Base-by-base conservation (phyloP, 345 rosid genomes). In the Lepidium africanum region DNA sequence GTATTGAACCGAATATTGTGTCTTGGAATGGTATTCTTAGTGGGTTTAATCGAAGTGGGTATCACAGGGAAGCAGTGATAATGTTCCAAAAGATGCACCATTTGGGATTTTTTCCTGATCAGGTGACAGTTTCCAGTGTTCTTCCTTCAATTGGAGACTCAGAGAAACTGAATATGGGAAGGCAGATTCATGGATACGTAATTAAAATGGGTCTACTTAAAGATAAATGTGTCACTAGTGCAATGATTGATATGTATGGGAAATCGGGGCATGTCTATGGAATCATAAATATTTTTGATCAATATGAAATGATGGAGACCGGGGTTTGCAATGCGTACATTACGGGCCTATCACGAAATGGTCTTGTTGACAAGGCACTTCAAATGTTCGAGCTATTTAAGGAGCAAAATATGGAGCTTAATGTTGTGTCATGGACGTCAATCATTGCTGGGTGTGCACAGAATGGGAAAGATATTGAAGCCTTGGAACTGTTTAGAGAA, bases 1-100 rank as follows among this genome's bases (percentile, higher is more conserved):
- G 85, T 49, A 15, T 82, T 51, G 81, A 71, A 13, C 72, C 81
- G 3, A 86, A 84, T 76, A 62, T 70, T 23, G 81, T 86, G 19
- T 74, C 91, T 35, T 86, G 91, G 89, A 86, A 86, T 76, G 89
- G 87, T 17, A 74, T 86, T 79, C 81, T 86, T 86, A 55, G 85
- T 6, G 91, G 91, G 59, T 82, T 84, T 77, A 82, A 78, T 75
- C 87, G 78, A 17, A 81, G 87, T 4, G 77, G 87, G 50, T 65
- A 59, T 36, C 57, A 66, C 37, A 12, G 7, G 25, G 89, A 81
- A 52, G 87, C 86, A 0, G 68, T 80, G 75, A 43, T 74, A 14
- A 54, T 79, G 77, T 84, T 86, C 10, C 75, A 69, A 36, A 65
- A 75, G 51, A 79, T 86, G 85, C 91, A 81, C 54, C 69, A 37